A percentile compares a stretch with the other conserved stretches of the same genome.
phyloP scores from a whole-genome alignment of 2,329 filamentous ascomycete genomes.

The Alternaria atra region DNA sequence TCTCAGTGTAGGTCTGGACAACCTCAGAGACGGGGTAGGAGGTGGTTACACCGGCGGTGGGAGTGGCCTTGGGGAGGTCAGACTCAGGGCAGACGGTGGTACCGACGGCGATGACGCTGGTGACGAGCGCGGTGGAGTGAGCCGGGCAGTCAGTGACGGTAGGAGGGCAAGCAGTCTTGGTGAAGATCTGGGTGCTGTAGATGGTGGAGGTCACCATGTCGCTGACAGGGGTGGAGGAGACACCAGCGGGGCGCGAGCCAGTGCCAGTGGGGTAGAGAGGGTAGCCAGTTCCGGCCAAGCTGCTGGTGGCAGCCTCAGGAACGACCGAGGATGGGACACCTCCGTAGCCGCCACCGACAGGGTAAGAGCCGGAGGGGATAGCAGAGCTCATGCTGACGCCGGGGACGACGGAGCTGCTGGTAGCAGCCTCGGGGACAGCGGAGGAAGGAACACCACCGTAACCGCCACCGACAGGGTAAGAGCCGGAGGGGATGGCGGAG shows the following conservation, averaged over 20 bases:
- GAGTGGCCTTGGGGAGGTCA: slow-evolving; percentile 24
- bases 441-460: background rate
- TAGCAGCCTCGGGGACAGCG: slow-evolving; percentile 8
- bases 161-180: slow-evolving; percentile 25
- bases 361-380: slow-evolving; percentile 25
- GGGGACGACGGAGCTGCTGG: slow-evolving; percentile 2
- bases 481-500: slow-evolving; percentile 32
- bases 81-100: slow-evolving; percentile 56
- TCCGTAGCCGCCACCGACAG: slow-evolving; percentile 2
- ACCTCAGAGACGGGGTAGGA: slow-evolving; percentile 37
- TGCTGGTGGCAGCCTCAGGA: slow-evolving; percentile 13
- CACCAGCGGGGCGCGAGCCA: slow-evolving; percentile 41
- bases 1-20: slow-evolving; percentile 50
- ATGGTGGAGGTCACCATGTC: slow-evolving; percentile 52
- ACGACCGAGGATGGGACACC: background rate
- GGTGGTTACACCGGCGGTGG: slow-evolving; percentile 26
- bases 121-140: slow-evolving; percentile 48
- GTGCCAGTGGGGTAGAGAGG: slow-evolving; percentile 36
- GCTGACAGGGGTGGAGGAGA: slow-evolving; percentile 48
- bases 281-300: slow-evolving; percentile 18
- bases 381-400: slow-evolving; percentile 33
- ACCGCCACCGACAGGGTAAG: slow-evolving; percentile 1
- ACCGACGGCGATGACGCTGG: slow-evolving; percentile 51
- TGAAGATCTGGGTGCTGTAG: slow-evolving; percentile 56
- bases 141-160: slow-evolving; percentile 19